Percentiles rank a stretch among this genome's conserved stretches.
phyloP scores from a whole-genome alignment of 73 alveolate genomes.

The Paramecium caudatum region DNA sequence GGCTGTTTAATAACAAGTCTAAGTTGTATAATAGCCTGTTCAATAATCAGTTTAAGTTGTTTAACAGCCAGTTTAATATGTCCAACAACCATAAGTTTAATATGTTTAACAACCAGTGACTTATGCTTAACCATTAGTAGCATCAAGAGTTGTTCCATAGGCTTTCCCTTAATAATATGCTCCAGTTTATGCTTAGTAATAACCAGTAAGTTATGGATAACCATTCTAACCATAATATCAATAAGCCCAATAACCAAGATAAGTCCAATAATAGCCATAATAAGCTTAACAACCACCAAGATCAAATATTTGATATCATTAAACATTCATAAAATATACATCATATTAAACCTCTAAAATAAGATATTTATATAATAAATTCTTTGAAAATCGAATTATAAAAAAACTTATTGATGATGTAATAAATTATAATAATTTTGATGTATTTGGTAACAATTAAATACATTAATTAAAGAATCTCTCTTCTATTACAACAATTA shows the following conservation, averaged over 20 bases:
- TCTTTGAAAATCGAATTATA: no score
- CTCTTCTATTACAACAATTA: no score
- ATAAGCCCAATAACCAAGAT: not conserved
- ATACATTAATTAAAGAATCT: no score
- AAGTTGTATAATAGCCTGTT: not conserved
- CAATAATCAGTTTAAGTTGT: not conserved
- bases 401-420: no score
- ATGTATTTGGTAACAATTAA: no score
- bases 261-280: not conserved
- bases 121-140: constrained; percentile 48
- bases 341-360: no score
- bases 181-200: not conserved
- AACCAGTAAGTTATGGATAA: not conserved
- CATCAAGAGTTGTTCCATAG: constrained; percentile 56
- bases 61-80: constrained; percentile 3
- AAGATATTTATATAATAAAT: no score
- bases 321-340: no score
- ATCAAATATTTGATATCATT: constrained; percentile 29
- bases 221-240: not conserved
- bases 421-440: no score
- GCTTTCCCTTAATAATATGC: not conserved
- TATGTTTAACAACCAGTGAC: constrained; percentile 32
- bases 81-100: constrained; percentile 13
- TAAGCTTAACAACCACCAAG: constrained; percentile 9
- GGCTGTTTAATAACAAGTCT: constrained; percentile 12